Percentiles rank a stretch among this genome's conserved stretches.
Evolutionary conservation across 2,329 filamentous ascomycete species (phyloP).

Genomic region (Harringtonia aguacate): DNA sequence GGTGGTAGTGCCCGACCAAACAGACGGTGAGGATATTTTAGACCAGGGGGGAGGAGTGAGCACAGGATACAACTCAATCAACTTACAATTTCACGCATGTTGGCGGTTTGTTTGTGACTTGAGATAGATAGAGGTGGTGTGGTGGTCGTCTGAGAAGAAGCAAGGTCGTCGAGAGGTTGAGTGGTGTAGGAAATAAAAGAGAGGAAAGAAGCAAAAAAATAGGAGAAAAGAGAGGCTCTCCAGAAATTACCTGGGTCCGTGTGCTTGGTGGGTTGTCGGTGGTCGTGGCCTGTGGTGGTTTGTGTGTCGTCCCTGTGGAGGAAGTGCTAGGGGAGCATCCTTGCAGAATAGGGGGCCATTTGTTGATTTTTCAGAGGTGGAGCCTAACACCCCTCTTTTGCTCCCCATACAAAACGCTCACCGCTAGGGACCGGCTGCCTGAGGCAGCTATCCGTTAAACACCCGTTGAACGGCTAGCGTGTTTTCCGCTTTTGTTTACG

Average conservation of each 20-base stretch:
- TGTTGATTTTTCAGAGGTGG: conserved; percentile 4
- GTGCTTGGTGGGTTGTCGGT: too few species aligned
- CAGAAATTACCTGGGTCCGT: not conserved
- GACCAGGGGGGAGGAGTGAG: not conserved
- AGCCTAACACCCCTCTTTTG: conserved; percentile 4
- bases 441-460: conserved; percentile 6
- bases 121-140: not conserved
- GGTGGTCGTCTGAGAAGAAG: not conserved
- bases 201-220: conserved; percentile 7
- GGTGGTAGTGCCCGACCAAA: not conserved
- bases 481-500: conserved; percentile 6
- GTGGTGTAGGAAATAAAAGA: not conserved
- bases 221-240: not conserved
- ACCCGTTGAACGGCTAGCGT: conserved; percentile 8
- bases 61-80: not conserved
- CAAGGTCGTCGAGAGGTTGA: not conserved
- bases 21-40: not conserved
- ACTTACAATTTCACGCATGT: conserved; percentile 68
- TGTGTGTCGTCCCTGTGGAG: not conserved
- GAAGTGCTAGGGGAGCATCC: not conserved
- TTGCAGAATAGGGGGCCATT: conserved; percentile 1
- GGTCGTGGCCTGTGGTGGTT: not conserved
- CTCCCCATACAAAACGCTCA: not conserved
- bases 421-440: conserved; percentile 3
- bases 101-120: conserved; percentile 24